Conservation (phyloP, 139 green algal genomes). For the Diplosphaera chodatii region DNA sequence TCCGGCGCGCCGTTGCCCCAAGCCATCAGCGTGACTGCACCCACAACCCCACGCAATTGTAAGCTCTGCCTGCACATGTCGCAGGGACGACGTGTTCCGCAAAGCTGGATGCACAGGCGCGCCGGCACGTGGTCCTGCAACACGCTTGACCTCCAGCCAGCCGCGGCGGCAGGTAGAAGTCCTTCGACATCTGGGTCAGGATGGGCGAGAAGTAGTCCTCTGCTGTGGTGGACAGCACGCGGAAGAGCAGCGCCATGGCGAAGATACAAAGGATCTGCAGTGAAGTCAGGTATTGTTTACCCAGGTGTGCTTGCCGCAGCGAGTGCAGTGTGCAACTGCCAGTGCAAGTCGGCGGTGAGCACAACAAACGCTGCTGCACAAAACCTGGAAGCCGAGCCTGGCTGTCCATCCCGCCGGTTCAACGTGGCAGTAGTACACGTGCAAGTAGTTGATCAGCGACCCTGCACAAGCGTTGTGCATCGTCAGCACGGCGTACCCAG, state of each 20-base stretch:
- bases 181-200: conserved; percentile 70
- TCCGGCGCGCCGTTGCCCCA: conserved; percentile 87
- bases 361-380: too few relatives aligned
- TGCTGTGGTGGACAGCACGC: conserved; percentile 67
- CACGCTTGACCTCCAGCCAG: conserved; percentile 59
- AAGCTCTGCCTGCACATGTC: too few relatives aligned
- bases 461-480: conserved; percentile 2
- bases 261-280: conserved; percentile 29
- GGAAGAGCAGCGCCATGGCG: conserved; percentile 58
- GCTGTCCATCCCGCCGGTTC: conserved; percentile 6
- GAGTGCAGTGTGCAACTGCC: too few relatives aligned
- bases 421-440: conserved; percentile 44
- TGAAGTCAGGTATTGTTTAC: too few relatives aligned
- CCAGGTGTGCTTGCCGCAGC: too few relatives aligned
- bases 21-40: conserved; percentile 82
- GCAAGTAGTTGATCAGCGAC: conserved; percentile 27
- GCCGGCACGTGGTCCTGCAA: too few relatives aligned
- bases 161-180: conserved; percentile 74
- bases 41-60: too few relatives aligned
- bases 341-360: too few relatives aligned
- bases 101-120: too few relatives aligned
- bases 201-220: conserved; percentile 81
- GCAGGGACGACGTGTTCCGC: too few relatives aligned
- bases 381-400: conserved; percentile 11
- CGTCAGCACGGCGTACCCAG: too few relatives aligned